Evolutionary conservation across 768 basidiomycete species (phyloP), one percentile per base, ranked within the genome.

Genomic region (Mycena rosella): DNA sequence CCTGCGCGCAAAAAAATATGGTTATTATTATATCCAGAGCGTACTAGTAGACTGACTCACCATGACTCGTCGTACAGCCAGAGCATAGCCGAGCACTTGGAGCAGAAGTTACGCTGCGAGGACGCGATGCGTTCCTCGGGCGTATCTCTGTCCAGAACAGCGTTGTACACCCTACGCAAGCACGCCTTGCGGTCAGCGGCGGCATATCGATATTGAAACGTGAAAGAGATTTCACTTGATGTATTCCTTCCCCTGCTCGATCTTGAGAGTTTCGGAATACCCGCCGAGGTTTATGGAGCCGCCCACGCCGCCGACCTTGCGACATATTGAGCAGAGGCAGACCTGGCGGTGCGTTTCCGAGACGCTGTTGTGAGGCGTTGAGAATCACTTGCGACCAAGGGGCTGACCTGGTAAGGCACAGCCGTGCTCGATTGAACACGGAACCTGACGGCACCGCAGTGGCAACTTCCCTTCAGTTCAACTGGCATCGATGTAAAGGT

Each of bases 231-330:
- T 36, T 36, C 34, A 89, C 90, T 85, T 85, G 55, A 91, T 77
- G 63, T 86, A 73, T 63, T 87, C 87, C 57, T 86, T 81, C 0
- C 89, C 90, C 36, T 78, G 70, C 56, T 85, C 81, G 45, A 91
- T 74, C 44, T 85, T 77, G 53, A 91, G 77, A 0, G 87, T 87
- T 0, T 86, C 74, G 17, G 79, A 80, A 51, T 85, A 78, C 1
- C 84, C 90, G 26, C 88, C 87, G n/a, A 91, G 84, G 67, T 91
- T 91, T 74, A 91, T 84, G 2, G 89, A 87, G 0, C 90, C 90
- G 15, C 89, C 88, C 0, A 78, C 78, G 17, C 90, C 90, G 42
- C 89, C 89, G 13, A 90, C 88, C 75, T 91, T 91, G 63, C 90
- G 86, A 73, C 90, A 91, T 67, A 91, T 90, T 36, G 89, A 90